These are phyloP conservation scores for Thalassiosira pacifica DNA, from an alignment of 352 stramenopile genomes.

Conservation along the genomic window DNA sequence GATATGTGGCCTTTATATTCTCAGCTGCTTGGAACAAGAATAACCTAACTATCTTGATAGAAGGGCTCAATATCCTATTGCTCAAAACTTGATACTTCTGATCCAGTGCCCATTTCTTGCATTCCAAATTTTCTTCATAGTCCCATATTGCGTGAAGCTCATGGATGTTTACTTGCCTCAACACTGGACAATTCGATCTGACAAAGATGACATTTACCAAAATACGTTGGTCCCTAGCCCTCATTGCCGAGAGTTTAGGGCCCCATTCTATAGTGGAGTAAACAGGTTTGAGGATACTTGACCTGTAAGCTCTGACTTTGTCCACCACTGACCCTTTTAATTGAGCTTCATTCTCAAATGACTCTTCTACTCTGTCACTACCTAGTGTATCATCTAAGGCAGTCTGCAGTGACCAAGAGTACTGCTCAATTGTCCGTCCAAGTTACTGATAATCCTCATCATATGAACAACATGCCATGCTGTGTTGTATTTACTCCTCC, in stretches of 20 bases:
- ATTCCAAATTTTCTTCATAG: slow-evolving; percentile 24
- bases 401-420: background rate
- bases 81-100: background rate
- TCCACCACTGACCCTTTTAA: background rate
- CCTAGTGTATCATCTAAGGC: background rate
- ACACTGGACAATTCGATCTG: background rate
- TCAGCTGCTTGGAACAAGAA: slow-evolving; percentile 7
- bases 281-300: background rate
- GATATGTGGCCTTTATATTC: background rate
- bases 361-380: background rate
- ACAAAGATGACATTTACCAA: slow-evolving; percentile 3
- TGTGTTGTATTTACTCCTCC: background rate
- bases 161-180: background rate
- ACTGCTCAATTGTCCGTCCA: background rate
- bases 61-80: slow-evolving; percentile 5
- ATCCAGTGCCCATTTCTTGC: background rate
- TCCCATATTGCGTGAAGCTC: slow-evolving; percentile 22
- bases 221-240: background rate
- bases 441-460: background rate
- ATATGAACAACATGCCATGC: background rate
- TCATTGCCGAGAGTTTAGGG: background rate
- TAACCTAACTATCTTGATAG: slow-evolving; percentile 41
- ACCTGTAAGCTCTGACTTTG: too few species aligned
- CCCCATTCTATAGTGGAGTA: background rate
- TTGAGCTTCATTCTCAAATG: background rate